A percentile compares a stretch with the other conserved stretches of the same genome.
phyloP scores from a whole-genome alignment of 352 stramenopile species.

The Pythium chondricola region DNA sequence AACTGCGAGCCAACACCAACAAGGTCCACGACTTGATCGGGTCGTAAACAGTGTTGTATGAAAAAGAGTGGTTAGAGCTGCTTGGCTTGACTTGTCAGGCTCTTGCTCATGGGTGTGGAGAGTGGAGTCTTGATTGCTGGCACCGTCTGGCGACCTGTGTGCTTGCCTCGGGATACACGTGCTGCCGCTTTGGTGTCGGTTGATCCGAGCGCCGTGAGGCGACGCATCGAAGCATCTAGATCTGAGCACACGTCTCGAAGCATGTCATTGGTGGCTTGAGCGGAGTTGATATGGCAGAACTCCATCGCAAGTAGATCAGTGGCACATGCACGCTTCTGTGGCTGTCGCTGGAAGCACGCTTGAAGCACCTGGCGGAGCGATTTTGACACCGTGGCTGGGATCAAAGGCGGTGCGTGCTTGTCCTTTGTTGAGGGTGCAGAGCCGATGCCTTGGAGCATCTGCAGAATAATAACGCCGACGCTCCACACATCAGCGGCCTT shows the following conservation, averaged over 20 bases:
- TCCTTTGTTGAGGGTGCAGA: no score
- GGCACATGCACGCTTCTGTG: constrained; percentile 30
- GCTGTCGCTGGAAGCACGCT: constrained; percentile 34
- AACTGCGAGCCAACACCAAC: constrained; percentile 55
- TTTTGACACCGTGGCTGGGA: constrained; percentile 41
- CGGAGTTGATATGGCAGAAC: constrained; percentile 54
- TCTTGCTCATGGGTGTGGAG: not conserved
- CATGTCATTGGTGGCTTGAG: constrained; percentile 41
- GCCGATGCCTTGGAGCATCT: constrained; percentile 10
- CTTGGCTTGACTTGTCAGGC: not conserved
- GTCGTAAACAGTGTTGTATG: not conserved
- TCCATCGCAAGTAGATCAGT: constrained; percentile 27
- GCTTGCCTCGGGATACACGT: no score
- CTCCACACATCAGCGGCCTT: not conserved
- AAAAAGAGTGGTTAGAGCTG: not conserved
- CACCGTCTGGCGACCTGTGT: not conserved
- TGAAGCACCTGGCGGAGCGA: constrained; percentile 33
- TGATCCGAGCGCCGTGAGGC: constrained; percentile 13
- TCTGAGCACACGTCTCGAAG: constrained; percentile 51
- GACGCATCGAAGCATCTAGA: constrained; percentile 51
- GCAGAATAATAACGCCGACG: not conserved
- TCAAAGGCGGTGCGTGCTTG: no score
- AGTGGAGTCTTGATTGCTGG: not conserved
- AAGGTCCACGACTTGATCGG: constrained; percentile 75
- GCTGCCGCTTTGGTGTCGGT: no score